Conservation (phyloP, 495 filamentous ascomycete genomes). For the Cladorrhinum samala region DNA sequence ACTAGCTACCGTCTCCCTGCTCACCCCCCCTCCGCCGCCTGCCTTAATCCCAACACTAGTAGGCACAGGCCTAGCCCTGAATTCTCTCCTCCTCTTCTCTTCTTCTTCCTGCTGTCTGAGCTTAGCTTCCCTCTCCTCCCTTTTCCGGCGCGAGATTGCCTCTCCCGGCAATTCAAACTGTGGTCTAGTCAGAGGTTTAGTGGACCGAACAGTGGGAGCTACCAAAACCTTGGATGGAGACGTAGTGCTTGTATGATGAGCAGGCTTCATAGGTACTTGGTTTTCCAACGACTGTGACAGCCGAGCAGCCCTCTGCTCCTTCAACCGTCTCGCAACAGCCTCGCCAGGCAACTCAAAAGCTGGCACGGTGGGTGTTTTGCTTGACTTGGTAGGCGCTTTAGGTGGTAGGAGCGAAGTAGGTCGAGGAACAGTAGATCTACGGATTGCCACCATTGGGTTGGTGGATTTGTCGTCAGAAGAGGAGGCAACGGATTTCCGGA, state of each 20-base stretch:
- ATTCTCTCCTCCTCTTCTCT: conserved; percentile 49
- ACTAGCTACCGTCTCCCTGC: conserved; percentile 52
- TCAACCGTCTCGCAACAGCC: conserved; percentile 56
- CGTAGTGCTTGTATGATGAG: too few species aligned
- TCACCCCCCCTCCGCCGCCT: conserved; percentile 28
- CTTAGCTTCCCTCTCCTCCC: conserved; percentile 60
- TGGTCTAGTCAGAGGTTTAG: conserved; percentile 54
- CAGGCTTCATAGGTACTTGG: background rate
- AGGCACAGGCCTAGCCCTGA: conserved; percentile 60
- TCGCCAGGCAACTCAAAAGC: conserved; percentile 69
- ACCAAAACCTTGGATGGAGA: background rate
- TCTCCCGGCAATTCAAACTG: conserved; percentile 70
- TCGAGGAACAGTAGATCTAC: conserved; percentile 23
- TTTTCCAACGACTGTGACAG: conserved; percentile 21
- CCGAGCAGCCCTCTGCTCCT: conserved; percentile 46
- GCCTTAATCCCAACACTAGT: conserved; percentile 29
- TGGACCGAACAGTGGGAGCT: conserved; percentile 45
- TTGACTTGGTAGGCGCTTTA: conserved; percentile 46
- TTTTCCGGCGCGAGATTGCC: conserved; percentile 61
- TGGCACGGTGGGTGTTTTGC: conserved; percentile 57
- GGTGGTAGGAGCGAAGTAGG: conserved; percentile 41
- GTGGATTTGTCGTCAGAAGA: conserved; percentile 3
- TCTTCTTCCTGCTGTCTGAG: conserved; percentile 55
- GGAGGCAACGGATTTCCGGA: background rate
- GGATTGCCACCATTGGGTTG: conserved; percentile 3